Percentiles rank a stretch among this genome's conserved stretches.
These are phyloP conservation scores for Pythium coloratum DNA, from an alignment of 352 stramenopile genomes.

Conservation along the genomic window DNA sequence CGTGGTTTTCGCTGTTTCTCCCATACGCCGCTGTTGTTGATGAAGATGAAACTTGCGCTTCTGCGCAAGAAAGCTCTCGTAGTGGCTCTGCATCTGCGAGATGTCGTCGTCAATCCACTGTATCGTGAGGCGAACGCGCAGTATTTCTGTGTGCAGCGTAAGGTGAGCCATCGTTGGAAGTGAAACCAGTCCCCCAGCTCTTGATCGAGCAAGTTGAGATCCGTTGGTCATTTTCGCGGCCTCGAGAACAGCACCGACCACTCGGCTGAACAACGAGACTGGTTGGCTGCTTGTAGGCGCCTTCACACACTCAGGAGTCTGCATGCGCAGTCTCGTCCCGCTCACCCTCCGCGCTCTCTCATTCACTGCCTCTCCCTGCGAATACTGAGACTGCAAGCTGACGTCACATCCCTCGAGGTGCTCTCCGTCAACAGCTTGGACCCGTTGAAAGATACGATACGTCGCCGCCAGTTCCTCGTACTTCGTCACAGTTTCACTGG, in stretches of 20 bases:
- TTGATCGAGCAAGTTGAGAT: not conserved
- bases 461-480: not conserved
- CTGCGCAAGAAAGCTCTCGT: constrained; percentile 40
- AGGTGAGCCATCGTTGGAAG: constrained; percentile 13
- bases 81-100: constrained; percentile 40
- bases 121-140: constrained; percentile 43
- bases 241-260: not conserved
- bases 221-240: not conserved
- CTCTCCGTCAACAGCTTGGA: not conserved
- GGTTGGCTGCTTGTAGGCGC: not conserved
- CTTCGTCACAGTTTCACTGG: not conserved
- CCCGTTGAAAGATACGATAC: not conserved
- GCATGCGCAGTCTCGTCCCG: constrained; percentile 11
- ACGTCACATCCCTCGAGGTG: not conserved
- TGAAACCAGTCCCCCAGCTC: not conserved
- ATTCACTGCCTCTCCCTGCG: not conserved
- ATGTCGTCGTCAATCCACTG: constrained; percentile 48
- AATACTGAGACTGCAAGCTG: not conserved
- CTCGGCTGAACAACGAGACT: not conserved
- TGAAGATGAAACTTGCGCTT: constrained; percentile 35
- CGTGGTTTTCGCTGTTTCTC: not conserved
- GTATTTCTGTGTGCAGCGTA: constrained; percentile 27
- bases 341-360: constrained; percentile 5
- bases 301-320: constrained; percentile 2
- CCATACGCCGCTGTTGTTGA: constrained; percentile 6